These are phyloP conservation scores for Hyparrhenia diplandra DNA, from an alignment of 176 grass and related monocot genomes.

Conservation along the genomic window DNA sequence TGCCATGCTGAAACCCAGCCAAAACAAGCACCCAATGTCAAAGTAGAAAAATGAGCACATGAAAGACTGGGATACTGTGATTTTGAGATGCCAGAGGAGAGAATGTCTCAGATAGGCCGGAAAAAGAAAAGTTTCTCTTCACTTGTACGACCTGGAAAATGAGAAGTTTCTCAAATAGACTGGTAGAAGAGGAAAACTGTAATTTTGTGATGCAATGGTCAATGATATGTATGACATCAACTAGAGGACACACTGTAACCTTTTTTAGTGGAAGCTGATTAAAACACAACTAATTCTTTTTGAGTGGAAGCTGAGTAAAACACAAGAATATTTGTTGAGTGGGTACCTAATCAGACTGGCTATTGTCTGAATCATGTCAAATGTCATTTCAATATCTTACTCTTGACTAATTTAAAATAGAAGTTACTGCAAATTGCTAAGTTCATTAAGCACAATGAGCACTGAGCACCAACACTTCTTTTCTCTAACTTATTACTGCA, in stretches of 20 bases:
- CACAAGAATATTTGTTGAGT: background rate
- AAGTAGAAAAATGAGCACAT: background rate
- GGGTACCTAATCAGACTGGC: background rate
- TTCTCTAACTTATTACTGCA: background rate
- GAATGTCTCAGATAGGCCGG: background rate
- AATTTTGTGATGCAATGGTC: no score
- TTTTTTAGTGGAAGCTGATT: background rate
- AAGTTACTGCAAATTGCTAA: background rate
- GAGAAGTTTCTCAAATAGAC: background rate
- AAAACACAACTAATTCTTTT: background rate
- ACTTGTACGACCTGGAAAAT: background rate
- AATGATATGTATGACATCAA: no score
- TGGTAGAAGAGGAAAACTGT: no score
- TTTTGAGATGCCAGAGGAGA: background rate
- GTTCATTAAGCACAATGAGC: background rate
- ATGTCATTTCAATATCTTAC: background rate
- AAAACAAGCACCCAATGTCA: background rate
- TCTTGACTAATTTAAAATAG: background rate
- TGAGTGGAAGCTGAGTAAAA: conserved; percentile 22
- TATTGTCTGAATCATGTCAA: conserved; percentile 12
- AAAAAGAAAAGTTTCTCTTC: background rate
- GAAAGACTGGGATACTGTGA: background rate
- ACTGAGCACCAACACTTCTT: background rate
- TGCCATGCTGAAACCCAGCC: background rate
- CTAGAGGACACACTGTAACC: background rate